phyloP scores from a whole-genome alignment of 345 rosid genomes.

The Kandelia obovata region DNA sequence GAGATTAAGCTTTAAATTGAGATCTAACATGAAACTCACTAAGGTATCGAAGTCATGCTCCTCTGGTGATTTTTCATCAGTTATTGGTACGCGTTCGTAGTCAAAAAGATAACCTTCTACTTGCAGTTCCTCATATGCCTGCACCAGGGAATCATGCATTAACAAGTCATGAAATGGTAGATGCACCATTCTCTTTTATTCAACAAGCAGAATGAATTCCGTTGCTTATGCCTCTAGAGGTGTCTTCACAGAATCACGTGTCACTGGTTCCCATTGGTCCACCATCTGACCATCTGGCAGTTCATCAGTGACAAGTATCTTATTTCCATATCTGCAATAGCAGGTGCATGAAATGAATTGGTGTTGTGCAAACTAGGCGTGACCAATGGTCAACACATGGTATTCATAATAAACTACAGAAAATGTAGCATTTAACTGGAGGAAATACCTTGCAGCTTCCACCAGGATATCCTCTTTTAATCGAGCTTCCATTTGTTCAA shows the following conservation, averaged over 20 bases:
- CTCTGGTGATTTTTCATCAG: conserved; percentile 95
- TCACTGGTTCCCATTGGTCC: conserved; percentile 97
- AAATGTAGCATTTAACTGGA: conserved; percentile 8
- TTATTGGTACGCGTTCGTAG: conserved; percentile 94
- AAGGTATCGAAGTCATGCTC: conserved; percentile 83
- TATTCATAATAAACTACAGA: neutral
- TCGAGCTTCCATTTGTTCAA: conserved; percentile 95
- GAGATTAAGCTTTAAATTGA: conserved; percentile 2
- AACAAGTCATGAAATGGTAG: conserved; percentile 16
- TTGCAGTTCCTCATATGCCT: conserved; percentile 90
- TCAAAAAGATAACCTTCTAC: conserved; percentile 77
- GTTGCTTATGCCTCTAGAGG: conserved; percentile 63
- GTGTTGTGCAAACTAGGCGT: conserved; percentile 15
- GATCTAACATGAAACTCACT: conserved; percentile 47
- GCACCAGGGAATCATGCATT: conserved; percentile 24
- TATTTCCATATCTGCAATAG: conserved; percentile 80
- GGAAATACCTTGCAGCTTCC: conserved; percentile 79
- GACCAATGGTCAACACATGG: conserved; percentile 6
- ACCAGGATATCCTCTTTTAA: conserved; percentile 81
- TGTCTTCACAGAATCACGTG: conserved; percentile 81
- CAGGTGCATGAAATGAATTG: conserved; percentile 24
- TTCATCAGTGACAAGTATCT: conserved; percentile 98
- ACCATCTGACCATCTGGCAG: conserved; percentile 98
- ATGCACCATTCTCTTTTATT: conserved; percentile 9
- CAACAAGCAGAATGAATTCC: conserved; percentile 18